Evolutionary conservation across 1,139 yeast genomes (phyloP).

Genomic region (Geotrichum australiense): DNA sequence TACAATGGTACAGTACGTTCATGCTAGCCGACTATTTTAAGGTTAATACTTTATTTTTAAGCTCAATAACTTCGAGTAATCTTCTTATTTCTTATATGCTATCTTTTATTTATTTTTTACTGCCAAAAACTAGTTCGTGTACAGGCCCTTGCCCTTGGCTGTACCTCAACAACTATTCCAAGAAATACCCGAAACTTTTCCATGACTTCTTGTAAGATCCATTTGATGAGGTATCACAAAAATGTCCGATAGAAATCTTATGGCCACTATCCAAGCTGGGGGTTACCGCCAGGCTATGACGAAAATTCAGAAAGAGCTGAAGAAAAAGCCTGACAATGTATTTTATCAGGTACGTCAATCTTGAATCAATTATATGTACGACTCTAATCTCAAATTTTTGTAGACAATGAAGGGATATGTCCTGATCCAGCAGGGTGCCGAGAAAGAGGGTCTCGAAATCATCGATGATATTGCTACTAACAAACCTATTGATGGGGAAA

Average conservation of each 20-base stretch:
- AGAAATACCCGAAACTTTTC: no score
- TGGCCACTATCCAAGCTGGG: conserved; percentile 48
- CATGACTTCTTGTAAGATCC: no score
- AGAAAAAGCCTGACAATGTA: conserved; percentile 49
- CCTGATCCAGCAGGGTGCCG: conserved; percentile 40
- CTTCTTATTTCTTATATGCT: no score
- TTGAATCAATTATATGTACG: conserved; percentile 27
- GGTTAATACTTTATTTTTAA: no score
- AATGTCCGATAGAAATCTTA: conserved; percentile 25
- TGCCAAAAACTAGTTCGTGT: no score
- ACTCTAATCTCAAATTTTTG: conserved; percentile 42
- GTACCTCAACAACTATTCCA: no score
- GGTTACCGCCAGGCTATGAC: conserved; percentile 49
- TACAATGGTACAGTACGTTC: no score
- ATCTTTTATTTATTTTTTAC: no score
- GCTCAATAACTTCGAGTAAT: no score
- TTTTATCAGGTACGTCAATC: conserved; percentile 37
- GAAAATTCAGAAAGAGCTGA: conserved; percentile 44
- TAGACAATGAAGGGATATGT: conserved; percentile 42
- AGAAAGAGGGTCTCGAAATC: conserved; percentile 40
- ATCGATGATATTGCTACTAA: conserved; percentile 40
- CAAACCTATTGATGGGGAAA: conserved; percentile 49
- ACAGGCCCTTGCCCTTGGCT: no score
- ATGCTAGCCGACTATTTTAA: no score
- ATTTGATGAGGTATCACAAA: no score